Base-by-base conservation (phyloP, 148 eudicot genomes). In the Gaultheria prostrata region DNA sequence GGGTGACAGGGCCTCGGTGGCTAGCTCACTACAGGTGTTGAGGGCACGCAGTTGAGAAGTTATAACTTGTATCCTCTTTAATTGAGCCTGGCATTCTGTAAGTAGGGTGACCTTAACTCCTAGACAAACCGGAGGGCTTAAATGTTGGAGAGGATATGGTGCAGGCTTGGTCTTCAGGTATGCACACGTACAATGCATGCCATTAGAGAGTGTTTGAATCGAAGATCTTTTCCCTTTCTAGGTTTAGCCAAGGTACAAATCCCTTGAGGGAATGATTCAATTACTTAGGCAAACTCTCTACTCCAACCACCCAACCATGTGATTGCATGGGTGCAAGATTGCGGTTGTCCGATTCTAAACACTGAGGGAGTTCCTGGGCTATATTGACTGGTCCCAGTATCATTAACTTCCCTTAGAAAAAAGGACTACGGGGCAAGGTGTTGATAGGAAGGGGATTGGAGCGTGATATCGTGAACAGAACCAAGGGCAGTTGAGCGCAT, bases 301-400 rank as follows among this genome's bases (percentile, higher is more conserved):
- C 67, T 61, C 12, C 28, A 8, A 61, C 71, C 33, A 65, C 33
- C 35, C 26, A 65, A 32, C 35, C 15, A 65, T 13, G 6, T 26
- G 33, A 28, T 28, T 65, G 71, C 71, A 26, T 65, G 33, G 71
- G 71, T 28, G 71, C 71, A 65, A 65, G 33, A 65, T 65, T 12
- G 71, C 12, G 71, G 71, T 65, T 65, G 71, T 65, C 71, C 33
- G 33, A 26, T 65, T 63, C 71, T 65, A 30, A 65, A 24, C 71
- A 13, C 33, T 26, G 32, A 65, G 33, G 32, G 32, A 59, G 33
- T 65, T 32, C 45, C 20, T 1, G 45, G 43, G 49, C 71, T 0
- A 15, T 24, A 65, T 24, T 65, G 71, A 65, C 71, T 10, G 26
- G 17, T 65, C 14, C 32, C 26, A 26, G 33, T 15, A 65, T 24